phyloP scores from a whole-genome alignment of 1,139 yeast species.

The Pichia inconspicua region DNA sequence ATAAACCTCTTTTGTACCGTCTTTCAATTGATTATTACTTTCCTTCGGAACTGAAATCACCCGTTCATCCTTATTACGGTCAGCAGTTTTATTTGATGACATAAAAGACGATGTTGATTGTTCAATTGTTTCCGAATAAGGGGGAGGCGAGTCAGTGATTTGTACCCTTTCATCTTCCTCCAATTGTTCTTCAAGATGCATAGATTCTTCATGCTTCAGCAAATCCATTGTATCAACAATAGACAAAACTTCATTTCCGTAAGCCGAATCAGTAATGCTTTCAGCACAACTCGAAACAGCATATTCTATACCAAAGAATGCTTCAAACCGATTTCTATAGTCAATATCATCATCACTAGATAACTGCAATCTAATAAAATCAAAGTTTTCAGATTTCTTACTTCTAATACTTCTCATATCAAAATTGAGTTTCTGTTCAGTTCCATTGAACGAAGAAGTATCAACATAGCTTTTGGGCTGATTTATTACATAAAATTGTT shows the following conservation, averaged over 20 bases:
- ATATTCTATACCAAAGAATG: constrained; percentile 6
- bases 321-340: constrained; percentile 6
- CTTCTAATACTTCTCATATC: background rate
- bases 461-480: constrained; percentile 5
- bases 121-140: background rate
- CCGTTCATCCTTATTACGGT: background rate
- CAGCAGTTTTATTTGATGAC: background rate
- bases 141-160: background rate
- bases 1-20: constrained; percentile 12
- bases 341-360: constrained; percentile 12
- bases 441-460: background rate
- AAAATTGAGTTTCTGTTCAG: constrained; percentile 1
- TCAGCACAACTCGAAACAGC: background rate
- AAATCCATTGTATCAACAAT: background rate
- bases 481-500: background rate
- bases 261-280: background rate
- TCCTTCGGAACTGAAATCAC: constrained; percentile 1
- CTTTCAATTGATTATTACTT: constrained; percentile 7
- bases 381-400: background rate
- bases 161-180: too few species aligned
- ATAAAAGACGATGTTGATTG: background rate
- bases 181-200: too few species aligned
- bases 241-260: background rate
- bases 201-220: too few species aligned
- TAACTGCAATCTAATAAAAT: constrained; percentile 8